Percentiles rank a stretch among this genome's conserved stretches.
These are phyloP conservation scores for Podaxis sp. DNA, from an alignment of 768 basidiomycete species.

Conservation along the genomic window DNA sequence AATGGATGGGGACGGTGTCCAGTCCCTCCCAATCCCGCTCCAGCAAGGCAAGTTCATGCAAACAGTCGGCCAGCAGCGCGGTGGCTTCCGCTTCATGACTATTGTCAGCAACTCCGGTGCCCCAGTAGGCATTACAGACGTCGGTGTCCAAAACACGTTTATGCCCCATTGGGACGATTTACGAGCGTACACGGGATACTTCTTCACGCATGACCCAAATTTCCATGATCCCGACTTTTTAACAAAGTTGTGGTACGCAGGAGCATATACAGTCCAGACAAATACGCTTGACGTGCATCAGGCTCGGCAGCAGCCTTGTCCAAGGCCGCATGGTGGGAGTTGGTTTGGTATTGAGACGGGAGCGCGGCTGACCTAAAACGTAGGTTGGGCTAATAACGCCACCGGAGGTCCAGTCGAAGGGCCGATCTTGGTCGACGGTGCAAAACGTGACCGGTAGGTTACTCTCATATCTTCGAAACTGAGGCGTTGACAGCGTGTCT, in stretches of 20 bases:
- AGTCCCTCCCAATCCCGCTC: conserved; percentile 28
- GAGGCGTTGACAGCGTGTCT: background rate
- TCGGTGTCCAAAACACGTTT: conserved; percentile 42
- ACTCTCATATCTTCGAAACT: background rate
- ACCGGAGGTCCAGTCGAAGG: conserved; percentile 45
- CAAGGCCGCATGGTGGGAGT: conserved; percentile 19
- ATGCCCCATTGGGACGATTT: conserved; percentile 48
- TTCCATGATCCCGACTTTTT: conserved; percentile 44
- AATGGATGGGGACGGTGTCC: conserved; percentile 33
- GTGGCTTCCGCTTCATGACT: conserved; percentile 48
- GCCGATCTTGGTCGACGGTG: conserved; percentile 53
- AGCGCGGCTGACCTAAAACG: background rate
- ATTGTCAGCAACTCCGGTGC: conserved; percentile 37
- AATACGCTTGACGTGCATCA: conserved; percentile 40
- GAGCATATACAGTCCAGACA: conserved; percentile 54
- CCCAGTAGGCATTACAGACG: conserved; percentile 39
- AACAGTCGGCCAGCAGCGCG: conserved; percentile 37
- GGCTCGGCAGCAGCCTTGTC: conserved; percentile 32
- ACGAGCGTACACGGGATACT: conserved; percentile 46
- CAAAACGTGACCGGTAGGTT: conserved; percentile 46
- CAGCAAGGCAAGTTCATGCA: conserved; percentile 29
- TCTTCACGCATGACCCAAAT: conserved; percentile 38
- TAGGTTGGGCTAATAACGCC: conserved; percentile 49
- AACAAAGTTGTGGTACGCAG: conserved; percentile 54
- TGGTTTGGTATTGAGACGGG: background rate